Conservation (phyloP, 331 rosid species). For the Acacia concinna region DNA sequence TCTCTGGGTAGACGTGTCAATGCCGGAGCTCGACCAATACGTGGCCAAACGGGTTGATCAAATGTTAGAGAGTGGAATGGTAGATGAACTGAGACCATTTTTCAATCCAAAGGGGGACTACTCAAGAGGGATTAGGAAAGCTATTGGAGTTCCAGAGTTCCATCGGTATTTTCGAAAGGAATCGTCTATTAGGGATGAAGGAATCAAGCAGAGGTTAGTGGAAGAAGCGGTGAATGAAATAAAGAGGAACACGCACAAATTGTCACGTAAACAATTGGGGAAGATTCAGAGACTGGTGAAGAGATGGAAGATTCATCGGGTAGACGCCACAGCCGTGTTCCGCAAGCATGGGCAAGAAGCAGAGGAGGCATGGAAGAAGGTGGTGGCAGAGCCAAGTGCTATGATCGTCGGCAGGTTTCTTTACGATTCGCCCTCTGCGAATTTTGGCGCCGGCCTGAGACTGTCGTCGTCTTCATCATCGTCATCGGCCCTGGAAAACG, state of each 20-base stretch:
- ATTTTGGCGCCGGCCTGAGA: slow-evolving; percentile 10
- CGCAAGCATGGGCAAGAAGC: slow-evolving; percentile 49
- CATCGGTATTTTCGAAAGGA: slow-evolving; percentile 58
- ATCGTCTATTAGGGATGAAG: slow-evolving; percentile 19
- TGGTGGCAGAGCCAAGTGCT: slow-evolving; percentile 55
- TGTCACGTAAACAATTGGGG: slow-evolving; percentile 58
- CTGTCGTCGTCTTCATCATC: neutral
- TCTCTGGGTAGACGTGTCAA: slow-evolving; percentile 74
- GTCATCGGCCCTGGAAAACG: slow-evolving; percentile 12
- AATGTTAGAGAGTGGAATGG: slow-evolving; percentile 66
- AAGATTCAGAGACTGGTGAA: slow-evolving; percentile 62
- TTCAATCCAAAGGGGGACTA: slow-evolving; percentile 57
- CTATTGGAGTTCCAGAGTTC: slow-evolving; percentile 88
- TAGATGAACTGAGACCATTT: slow-evolving; percentile 51
- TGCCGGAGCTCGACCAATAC: slow-evolving; percentile 45
- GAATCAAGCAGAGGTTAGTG: slow-evolving; percentile 22
- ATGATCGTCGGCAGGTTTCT: slow-evolving; percentile 53
- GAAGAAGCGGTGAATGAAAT: slow-evolving; percentile 46
- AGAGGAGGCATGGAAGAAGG: slow-evolving; percentile 59
- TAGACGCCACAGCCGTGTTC: slow-evolving; percentile 78
- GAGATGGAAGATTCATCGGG: slow-evolving; percentile 62
- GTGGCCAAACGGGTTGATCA: slow-evolving; percentile 61
- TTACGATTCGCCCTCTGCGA: neutral
- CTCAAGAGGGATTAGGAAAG: slow-evolving; percentile 57
- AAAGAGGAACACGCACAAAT: slow-evolving; percentile 56